phyloP scores from a whole-genome alignment of 2,329 filamentous ascomycete species.

The Stromatinia cepivora region DNA sequence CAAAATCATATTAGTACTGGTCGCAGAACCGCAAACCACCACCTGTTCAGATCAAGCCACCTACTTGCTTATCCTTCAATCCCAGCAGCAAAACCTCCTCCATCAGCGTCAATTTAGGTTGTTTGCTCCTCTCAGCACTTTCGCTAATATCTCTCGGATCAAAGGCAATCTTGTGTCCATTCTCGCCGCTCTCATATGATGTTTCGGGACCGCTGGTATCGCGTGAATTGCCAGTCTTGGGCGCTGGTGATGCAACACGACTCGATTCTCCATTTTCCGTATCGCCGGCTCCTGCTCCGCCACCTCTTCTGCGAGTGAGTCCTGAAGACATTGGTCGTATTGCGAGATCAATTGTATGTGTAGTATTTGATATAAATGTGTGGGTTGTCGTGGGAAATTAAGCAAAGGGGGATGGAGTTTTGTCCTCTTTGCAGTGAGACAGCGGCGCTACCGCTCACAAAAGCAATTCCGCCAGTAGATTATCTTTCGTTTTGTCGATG shows the following conservation, averaged over 20 bases:
- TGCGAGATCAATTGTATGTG: conserved; percentile 21
- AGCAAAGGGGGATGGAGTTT: conserved; percentile 32
- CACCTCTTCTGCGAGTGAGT: conserved; percentile 66
- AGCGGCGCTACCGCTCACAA: conserved; percentile 25
- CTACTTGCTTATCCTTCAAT: conserved; percentile 97
- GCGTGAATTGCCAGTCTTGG: conserved; percentile 59
- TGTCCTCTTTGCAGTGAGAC: conserved; percentile 18
- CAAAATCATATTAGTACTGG: conserved; percentile 19
- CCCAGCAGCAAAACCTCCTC: conserved; percentile 95
- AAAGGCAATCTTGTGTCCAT: conserved; percentile 98
- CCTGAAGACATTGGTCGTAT: conserved; percentile 49
- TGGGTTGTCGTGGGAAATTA: conserved; percentile 27
- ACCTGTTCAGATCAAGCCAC: conserved; percentile 36
- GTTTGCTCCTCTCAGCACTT: conserved; percentile 92
- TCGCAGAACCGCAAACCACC: conserved; percentile 17
- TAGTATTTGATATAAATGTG: conserved; percentile 26
- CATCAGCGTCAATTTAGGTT: conserved; percentile 98
- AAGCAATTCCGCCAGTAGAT: conserved; percentile 21
- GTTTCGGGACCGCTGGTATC: conserved; percentile 67
- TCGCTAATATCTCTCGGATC: conserved; percentile 97
- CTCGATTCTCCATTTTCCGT: conserved; percentile 63
- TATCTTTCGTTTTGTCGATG: conserved; percentile 7
- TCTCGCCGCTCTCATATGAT: conserved; percentile 87
- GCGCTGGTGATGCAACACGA: conserved; percentile 65
- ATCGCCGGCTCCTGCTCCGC: conserved; percentile 61